Evolutionary conservation across 441 rosid species (phyloP).

Genomic region (Adansonia grandidieri): DNA sequence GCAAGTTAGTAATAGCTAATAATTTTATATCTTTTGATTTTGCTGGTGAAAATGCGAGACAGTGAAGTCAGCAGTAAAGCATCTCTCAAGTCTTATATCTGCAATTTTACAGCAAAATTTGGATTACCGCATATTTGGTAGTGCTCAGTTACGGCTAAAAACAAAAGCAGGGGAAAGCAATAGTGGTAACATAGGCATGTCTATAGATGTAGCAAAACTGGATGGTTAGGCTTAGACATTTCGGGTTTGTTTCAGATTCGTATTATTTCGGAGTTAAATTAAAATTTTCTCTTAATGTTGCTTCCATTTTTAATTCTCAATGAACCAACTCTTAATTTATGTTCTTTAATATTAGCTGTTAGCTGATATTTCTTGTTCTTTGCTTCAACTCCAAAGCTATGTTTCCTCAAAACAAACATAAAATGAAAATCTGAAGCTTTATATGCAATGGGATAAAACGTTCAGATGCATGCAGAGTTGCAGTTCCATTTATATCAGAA

Average conservation of each 20-base stretch:
- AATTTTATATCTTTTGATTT: background rate
- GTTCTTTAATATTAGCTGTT: background rate
- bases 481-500: constrained; percentile 23
- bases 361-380: no score
- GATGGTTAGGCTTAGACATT: no score
- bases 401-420: background rate
- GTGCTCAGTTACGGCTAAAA: no score
- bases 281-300: no score
- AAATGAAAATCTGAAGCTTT: background rate
- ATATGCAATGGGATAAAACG: background rate
- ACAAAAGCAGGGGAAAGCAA: no score
- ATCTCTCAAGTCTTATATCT: no score
- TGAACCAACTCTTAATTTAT: background rate
- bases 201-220: no score
- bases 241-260: no score
- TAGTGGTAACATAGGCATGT: no score
- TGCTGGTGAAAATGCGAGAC: background rate
- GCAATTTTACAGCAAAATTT: no score
- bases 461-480: background rate
- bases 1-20: background rate
- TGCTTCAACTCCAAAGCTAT: background rate
- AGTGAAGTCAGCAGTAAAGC: background rate
- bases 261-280: no score
- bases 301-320: background rate
- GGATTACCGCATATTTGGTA: no score